These are phyloP conservation scores for Phytophthora agathidicida DNA, from an alignment of 352 stramenopile species.

Conservation along the genomic window DNA sequence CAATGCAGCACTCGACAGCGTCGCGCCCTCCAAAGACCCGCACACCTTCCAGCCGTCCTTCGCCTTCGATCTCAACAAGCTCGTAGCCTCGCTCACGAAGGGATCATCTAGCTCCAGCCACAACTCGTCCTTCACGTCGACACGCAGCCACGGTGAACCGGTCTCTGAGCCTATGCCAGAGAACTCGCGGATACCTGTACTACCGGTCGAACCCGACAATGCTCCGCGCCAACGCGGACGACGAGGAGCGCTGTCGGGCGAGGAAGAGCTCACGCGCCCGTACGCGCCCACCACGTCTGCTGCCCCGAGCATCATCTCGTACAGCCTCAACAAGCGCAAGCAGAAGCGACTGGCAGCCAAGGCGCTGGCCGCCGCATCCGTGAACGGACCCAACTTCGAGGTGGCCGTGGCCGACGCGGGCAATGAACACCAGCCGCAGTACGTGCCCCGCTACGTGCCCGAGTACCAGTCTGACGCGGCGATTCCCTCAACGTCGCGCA, in stretches of 20 bases:
- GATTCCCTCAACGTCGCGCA: conserved; percentile 17
- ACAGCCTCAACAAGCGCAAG: conserved; percentile 67
- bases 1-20: conserved; percentile 46
- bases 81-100: conserved; percentile 52
- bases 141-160: conserved; percentile 32
- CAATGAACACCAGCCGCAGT: conserved; percentile 36
- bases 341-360: conserved; percentile 55
- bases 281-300: not conserved
- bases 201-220: conserved; percentile 13
- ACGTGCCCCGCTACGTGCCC: conserved; percentile 40
- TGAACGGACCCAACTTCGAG: conserved; percentile 35
- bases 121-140: conserved; percentile 44
- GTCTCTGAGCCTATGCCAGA: conserved; percentile 29
- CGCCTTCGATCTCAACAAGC: conserved; percentile 62
- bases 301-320: conserved; percentile 53
- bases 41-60: conserved; percentile 55
- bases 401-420: conserved; percentile 36
- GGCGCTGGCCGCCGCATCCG: conserved; percentile 36
- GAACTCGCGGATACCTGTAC: conserved; percentile 37
- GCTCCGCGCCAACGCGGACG: conserved; percentile 36
- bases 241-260: conserved; percentile 45
- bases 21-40: conserved; percentile 36
- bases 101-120: conserved; percentile 25
- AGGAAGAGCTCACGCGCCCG: conserved; percentile 36
- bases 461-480: conserved; percentile 35